A percentile compares a stretch with the other conserved stretches of the same genome.
phyloP scores from a whole-genome alignment of 371 early-diverging fungal genomes.

The Fennellomyces sp. region DNA sequence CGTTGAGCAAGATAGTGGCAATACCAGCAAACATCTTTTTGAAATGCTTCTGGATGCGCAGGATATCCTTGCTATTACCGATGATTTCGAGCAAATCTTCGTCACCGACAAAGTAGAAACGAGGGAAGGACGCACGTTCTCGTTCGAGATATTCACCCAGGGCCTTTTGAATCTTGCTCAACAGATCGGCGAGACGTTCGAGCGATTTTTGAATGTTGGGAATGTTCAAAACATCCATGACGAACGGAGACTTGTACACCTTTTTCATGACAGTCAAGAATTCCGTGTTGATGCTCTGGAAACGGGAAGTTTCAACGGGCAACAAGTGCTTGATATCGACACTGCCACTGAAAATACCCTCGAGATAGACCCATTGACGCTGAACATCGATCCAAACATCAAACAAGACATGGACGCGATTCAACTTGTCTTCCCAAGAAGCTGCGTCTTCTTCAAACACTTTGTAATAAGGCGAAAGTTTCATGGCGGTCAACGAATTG shows the following conservation, averaged over 20 bases:
- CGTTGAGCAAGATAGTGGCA: slow-evolving; percentile 78
- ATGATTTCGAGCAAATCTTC: slow-evolving; percentile 99
- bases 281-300: slow-evolving; percentile 96
- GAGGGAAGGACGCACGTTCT: slow-evolving; percentile 95
- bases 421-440: slow-evolving; percentile 96
- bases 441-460: slow-evolving; percentile 97
- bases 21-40: slow-evolving; percentile 99
- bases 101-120: slow-evolving; percentile 99
- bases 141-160: slow-evolving; percentile 97
- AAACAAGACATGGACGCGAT: slow-evolving; percentile 92
- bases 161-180: slow-evolving; percentile 96
- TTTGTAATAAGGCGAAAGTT: slow-evolving; percentile 95
- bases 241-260: slow-evolving; percentile 96
- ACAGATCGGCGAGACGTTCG: slow-evolving; percentile 90
- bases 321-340: slow-evolving; percentile 96
- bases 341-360: slow-evolving; percentile 96
- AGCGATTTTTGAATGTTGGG: slow-evolving; percentile 94
- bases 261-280: slow-evolving; percentile 97
- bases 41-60: slow-evolving; percentile 96
- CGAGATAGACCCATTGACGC: slow-evolving; percentile 98
- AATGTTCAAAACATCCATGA: slow-evolving; percentile 92
- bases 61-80: slow-evolving; percentile 96
- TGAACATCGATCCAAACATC: slow-evolving; percentile 99
- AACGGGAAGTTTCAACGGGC: slow-evolving; percentile 93
- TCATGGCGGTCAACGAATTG: slow-evolving; percentile 95